Conservation (phyloP, 495 filamentous ascomycete species). For the Penicillium steckii region DNA sequence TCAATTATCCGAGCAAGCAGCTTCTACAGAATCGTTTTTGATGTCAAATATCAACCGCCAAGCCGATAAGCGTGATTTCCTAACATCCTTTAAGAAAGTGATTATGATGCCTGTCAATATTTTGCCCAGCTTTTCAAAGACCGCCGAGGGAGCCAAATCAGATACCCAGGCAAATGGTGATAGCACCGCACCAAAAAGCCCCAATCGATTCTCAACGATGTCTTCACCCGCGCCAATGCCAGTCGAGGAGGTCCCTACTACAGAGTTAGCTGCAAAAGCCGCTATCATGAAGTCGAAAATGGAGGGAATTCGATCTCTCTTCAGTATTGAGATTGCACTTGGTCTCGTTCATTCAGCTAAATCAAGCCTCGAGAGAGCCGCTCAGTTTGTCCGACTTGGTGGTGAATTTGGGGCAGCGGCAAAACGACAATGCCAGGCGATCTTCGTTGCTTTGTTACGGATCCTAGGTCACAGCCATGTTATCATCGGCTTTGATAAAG, state of each 20-base stretch:
- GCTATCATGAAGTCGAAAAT: slow-evolving; percentile 93
- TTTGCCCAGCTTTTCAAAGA: slow-evolving; percentile 63
- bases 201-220: slow-evolving; percentile 53
- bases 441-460: slow-evolving; percentile 81
- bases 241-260: slow-evolving; percentile 69
- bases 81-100: slow-evolving; percentile 97
- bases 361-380: slow-evolving; percentile 79
- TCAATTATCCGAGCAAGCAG: slow-evolving; percentile 86
- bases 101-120: slow-evolving; percentile 98
- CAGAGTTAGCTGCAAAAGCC: slow-evolving; percentile 92
- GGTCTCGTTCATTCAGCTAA: slow-evolving; percentile 90
- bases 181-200: slow-evolving; percentile 41
- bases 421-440: slow-evolving; percentile 84
- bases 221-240: slow-evolving; percentile 46
- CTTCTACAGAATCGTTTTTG: slow-evolving; percentile 86
- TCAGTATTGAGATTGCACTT: slow-evolving; percentile 94
- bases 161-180: slow-evolving; percentile 32
- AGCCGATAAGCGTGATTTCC: slow-evolving; percentile 92
- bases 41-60: slow-evolving; percentile 94
- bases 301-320: slow-evolving; percentile 89
- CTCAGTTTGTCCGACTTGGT: slow-evolving; percentile 75
- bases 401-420: slow-evolving; percentile 79
- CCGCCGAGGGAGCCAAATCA: slow-evolving; percentile 33
- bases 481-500: slow-evolving; percentile 85
- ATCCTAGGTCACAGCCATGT: slow-evolving; percentile 86